Evolutionary conservation across 1,139 yeast genomes (phyloP).

Genomic region (Yamadazyma conglobata): DNA sequence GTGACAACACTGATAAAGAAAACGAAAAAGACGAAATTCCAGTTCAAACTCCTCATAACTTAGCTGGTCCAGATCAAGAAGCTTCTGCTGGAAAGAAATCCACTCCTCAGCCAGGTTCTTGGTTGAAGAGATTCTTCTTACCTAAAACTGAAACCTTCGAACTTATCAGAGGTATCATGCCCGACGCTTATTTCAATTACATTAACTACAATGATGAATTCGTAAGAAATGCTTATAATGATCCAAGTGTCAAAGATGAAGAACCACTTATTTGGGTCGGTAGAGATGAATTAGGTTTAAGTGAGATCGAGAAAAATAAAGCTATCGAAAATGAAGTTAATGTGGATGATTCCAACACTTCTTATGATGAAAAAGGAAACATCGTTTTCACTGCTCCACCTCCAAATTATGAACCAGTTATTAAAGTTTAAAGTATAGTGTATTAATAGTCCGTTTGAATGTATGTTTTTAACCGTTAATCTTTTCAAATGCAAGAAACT

Average conservation of each 20-base stretch:
- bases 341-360: conserved; percentile 56
- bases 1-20: conserved; percentile 11
- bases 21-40: conserved; percentile 13
- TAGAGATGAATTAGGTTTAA: conserved; percentile 65
- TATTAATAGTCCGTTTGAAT: too few relatives aligned
- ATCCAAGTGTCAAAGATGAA: conserved; percentile 58
- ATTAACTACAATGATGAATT: conserved; percentile 43
- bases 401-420: conserved; percentile 50
- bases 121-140: conserved; percentile 37
- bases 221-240: conserved; percentile 55
- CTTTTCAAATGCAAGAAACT: too few relatives aligned
- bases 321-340: conserved; percentile 55
- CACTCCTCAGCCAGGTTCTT: conserved; percentile 21
- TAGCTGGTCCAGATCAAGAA: not conserved
- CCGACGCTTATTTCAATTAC: conserved; percentile 38
- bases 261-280: conserved; percentile 72
- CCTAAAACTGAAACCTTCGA: conserved; percentile 43
- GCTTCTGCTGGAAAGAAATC: conserved; percentile 1
- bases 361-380: conserved; percentile 53
- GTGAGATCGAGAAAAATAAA: conserved; percentile 55
- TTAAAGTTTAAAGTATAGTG: too few relatives aligned
- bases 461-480: too few relatives aligned
- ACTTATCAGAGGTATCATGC: conserved; percentile 35
- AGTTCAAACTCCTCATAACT: conserved; percentile 1
- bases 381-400: conserved; percentile 59